Base-by-base conservation (phyloP, 1,139 yeast species). In the Magnusiomyces suaveolens region DNA sequence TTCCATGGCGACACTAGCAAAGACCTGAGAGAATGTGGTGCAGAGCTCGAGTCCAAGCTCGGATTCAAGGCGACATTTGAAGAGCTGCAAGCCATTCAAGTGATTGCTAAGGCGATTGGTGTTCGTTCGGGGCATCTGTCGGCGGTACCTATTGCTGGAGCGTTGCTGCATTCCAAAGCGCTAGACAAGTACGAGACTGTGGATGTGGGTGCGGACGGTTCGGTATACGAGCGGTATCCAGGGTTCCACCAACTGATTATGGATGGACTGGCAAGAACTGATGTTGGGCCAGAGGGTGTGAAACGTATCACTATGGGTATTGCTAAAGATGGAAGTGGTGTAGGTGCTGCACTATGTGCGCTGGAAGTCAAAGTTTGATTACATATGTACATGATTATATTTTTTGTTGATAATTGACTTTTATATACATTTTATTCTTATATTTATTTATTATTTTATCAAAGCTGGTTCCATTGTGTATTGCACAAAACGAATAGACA, bases 341-440 rank as follows among this genome's bases (percentile, higher is more conserved):
- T 89, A 47, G 97, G 97, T 61, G 97, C 97, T 52, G 97, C 97
- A 1, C 76, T 90, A 58, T 87, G 96, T 72, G 97, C 97, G 3
- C 63, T 75, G 43, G 20, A 38, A 4, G 18, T 18, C 6, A 29
- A 29, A 29, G 36, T 29, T 29, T 29, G n/a, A n/a, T n/a, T n/a
- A n/a, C n/a, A n/a, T n/a, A n/a, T n/a, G n/a, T n/a, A n/a, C n/a
- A n/a, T n/a, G n/a, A n/a, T n/a, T n/a, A n/a, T n/a, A n/a, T n/a
- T n/a, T n/a, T n/a, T n/a, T n/a, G n/a, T n/a, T n/a, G n/a, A n/a
- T n/a, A n/a, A n/a, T n/a, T n/a, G n/a, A n/a, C n/a, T n/a, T n/a
- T n/a, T n/a, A n/a, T n/a, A n/a, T n/a, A n/a, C n/a, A n/a, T n/a
- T n/a, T n/a, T n/a, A n/a, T n/a, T n/a, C n/a, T n/a, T n/a, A n/a